phyloP scores from a whole-genome alignment of 352 stramenopile genomes.

The Phytopythium kandeliae region DNA sequence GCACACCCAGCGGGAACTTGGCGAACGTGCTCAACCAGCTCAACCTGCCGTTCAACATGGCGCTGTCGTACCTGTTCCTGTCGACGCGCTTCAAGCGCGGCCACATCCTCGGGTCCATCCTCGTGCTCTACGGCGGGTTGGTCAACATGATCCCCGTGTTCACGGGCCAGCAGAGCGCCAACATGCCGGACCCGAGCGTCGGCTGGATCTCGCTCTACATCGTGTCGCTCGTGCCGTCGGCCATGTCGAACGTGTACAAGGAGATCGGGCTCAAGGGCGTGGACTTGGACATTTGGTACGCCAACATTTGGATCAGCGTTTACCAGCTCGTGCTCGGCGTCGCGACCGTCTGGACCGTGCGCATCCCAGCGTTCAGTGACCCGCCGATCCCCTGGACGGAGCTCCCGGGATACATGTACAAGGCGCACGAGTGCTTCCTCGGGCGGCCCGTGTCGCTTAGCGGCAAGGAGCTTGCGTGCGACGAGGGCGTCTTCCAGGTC shows the following conservation, averaged over 20 bases:
- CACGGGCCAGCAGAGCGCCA: conserved; percentile 51
- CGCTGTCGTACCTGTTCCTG: conserved; percentile 75
- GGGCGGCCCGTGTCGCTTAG: conserved; percentile 65
- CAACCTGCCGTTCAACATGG: conserved; percentile 86
- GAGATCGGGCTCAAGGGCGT: conserved; percentile 86
- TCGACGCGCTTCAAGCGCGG: conserved; percentile 75
- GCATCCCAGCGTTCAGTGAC: conserved; percentile 75
- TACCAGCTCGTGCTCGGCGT: conserved; percentile 78
- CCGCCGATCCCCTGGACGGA: conserved; percentile 70
- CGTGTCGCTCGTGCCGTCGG: conserved; percentile 57
- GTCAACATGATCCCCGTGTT: conserved; percentile 82
- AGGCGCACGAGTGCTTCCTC: conserved; percentile 73
- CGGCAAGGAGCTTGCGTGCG: conserved; percentile 45
- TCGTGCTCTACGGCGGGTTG: conserved; percentile 82
- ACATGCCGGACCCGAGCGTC: conserved; percentile 67
- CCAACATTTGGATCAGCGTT: conserved; percentile 81
- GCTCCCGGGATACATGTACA: conserved; percentile 55
- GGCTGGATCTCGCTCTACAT: conserved; percentile 82
- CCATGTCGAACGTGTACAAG: conserved; percentile 85
- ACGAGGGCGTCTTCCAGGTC: conserved; percentile 60
- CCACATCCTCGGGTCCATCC: conserved; percentile 78
- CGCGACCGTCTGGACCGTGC: conserved; percentile 72
- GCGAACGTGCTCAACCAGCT: conserved; percentile 83
- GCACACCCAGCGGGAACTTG: conserved; percentile 77
- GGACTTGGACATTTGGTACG: conserved; percentile 86